Evolutionary conservation across 2,329 filamentous ascomycete genomes (phyloP).

Genomic region (Sporothrix brasiliensis): DNA sequence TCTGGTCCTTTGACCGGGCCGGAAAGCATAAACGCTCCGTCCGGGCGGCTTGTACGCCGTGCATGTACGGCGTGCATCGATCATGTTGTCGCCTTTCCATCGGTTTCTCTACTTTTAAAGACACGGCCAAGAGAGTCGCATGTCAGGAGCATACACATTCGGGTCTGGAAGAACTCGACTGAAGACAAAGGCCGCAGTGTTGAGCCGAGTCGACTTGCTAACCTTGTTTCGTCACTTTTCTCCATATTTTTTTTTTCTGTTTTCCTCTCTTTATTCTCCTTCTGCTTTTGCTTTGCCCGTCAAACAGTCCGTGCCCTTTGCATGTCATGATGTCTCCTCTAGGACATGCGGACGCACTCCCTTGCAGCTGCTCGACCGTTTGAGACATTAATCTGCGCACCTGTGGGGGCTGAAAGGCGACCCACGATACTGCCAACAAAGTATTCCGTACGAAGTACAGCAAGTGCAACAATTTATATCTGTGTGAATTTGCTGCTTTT

Average conservation of each 20-base stretch:
- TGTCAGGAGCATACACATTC: not conserved
- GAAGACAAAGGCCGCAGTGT: not conserved
- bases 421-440: not conserved
- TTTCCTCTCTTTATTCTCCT: not conserved
- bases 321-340: not conserved
- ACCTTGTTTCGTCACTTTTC: not conserved
- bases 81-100: not conserved
- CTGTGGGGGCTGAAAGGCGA: not conserved
- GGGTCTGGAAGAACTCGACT: not conserved
- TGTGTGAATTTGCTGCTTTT: not conserved
- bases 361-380: constrained; percentile 4
- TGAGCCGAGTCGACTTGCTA: not conserved
- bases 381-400: constrained; percentile 20
- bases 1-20: not conserved
- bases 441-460: not conserved
- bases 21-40: constrained; percentile 3
- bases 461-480: no score
- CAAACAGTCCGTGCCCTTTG: not conserved
- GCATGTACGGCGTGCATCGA: no score
- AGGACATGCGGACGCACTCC: constrained; percentile 11
- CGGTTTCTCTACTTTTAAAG: not conserved
- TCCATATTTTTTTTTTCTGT: not conserved
- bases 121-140: not conserved
- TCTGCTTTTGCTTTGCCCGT: no score
- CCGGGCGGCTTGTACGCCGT: no score